A percentile compares a stretch with the other conserved stretches of the same genome.
phyloP scores from a whole-genome alignment of 768 basidiomycete genomes.

The Mrakia gelida region DNA sequence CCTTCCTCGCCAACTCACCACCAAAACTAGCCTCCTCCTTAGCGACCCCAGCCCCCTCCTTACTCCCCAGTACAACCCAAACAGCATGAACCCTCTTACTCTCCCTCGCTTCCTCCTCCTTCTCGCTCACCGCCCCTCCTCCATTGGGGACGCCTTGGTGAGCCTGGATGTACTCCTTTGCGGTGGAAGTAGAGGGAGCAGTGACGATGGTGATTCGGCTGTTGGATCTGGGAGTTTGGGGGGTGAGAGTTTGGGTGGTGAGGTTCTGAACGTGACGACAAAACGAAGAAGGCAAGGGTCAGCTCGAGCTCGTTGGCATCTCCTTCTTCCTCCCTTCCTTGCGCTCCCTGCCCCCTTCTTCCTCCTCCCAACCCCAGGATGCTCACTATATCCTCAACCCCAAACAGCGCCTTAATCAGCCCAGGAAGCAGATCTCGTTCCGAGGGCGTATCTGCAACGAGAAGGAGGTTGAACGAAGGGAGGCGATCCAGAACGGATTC shows the following conservation, averaged over 20 bases:
- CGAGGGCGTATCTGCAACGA: not conserved
- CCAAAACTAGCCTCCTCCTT: not conserved
- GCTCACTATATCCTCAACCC: conserved; percentile 16
- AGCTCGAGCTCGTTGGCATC: not conserved
- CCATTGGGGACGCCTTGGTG: not conserved
- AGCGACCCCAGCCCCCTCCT: not conserved
- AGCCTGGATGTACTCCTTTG: conserved; percentile 15
- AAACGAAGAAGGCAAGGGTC: not conserved
- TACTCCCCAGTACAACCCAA: conserved; percentile 11
- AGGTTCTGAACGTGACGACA: not conserved
- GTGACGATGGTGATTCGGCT: conserved; percentile 2
- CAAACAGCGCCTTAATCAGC: conserved; percentile 20
- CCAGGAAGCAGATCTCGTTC: not conserved
- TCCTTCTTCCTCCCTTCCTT: too few relatives aligned
- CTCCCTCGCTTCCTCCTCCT: not conserved
- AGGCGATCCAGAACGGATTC: not conserved
- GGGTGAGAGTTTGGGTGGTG: not conserved
- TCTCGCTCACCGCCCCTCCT: not conserved
- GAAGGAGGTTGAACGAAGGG: conserved; percentile 23
- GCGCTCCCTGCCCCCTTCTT: not conserved
- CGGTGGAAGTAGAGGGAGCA: not conserved
- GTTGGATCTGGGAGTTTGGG: conserved; percentile 12
- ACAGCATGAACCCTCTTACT: conserved; percentile 18
- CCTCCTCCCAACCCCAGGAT: not conserved
- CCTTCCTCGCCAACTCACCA: not conserved